Percentiles rank a stretch among this genome's conserved stretches.
phyloP scores from a whole-genome alignment of 73 alveolate genomes.

The Effrenium voratum region DNA sequence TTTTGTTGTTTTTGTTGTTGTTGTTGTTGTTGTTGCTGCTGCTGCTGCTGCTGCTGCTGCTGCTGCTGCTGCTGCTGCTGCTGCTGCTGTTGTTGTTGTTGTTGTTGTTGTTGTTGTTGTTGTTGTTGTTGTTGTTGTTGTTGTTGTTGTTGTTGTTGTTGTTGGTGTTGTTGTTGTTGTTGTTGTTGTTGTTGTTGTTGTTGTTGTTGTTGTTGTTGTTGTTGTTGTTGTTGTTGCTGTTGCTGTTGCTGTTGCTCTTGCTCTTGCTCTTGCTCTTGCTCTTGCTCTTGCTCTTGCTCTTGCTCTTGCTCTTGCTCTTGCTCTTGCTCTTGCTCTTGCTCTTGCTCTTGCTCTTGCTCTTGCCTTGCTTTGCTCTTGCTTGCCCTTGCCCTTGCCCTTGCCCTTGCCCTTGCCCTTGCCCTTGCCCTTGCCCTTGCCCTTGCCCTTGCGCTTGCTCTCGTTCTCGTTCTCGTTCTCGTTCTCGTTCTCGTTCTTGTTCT shows the following conservation, averaged over 20 bases:
- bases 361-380: too few relatives aligned
- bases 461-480: too few relatives aligned
- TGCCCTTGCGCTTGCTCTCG: too few relatives aligned
- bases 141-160: slow-evolving; percentile 38
- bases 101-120: slow-evolving; percentile 44
- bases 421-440: too few relatives aligned
- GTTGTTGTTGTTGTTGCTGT: neutral
- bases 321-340: too few relatives aligned
- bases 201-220: slow-evolving; percentile 35
- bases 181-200: slow-evolving; percentile 40
- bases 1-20: neutral
- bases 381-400: too few relatives aligned
- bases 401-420: too few relatives aligned
- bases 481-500: too few relatives aligned
- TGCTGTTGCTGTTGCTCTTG: neutral
- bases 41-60: neutral
- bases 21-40: neutral
- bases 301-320: too few relatives aligned
- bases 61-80: neutral
- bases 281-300: neutral
- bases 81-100: neutral
- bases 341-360: too few relatives aligned
- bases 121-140: slow-evolving; percentile 40
- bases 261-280: neutral
- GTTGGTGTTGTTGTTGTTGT: slow-evolving; percentile 33